Percentiles rank a stretch among this genome's conserved stretches.
Evolutionary conservation across 108 stramenopile species (phyloP).

Genomic region (Fragilaria radians): DNA sequence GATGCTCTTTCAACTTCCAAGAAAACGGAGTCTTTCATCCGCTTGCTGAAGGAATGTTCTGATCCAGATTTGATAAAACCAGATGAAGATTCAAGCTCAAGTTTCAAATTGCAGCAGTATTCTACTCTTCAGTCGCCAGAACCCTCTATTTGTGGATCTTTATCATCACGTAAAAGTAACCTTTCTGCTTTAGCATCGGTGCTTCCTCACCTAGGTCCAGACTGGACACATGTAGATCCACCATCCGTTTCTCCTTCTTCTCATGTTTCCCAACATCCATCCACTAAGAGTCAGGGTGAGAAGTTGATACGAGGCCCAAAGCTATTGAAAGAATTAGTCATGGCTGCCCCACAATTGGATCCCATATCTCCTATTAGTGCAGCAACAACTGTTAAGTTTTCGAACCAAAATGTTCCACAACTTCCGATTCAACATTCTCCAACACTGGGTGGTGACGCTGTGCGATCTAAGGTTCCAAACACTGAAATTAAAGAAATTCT

Average conservation of each 20-base stretch:
- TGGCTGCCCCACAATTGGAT: too few relatives aligned
- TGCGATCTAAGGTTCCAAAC: too few relatives aligned
- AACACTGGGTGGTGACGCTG: too few relatives aligned
- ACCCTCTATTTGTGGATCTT: neutral
- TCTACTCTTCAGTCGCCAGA: constrained; percentile 1
- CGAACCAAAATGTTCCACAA: too few relatives aligned
- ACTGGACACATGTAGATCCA: neutral
- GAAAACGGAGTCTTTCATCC: neutral
- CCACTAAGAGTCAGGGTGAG: neutral
- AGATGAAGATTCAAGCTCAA: too few relatives aligned
- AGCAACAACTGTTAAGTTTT: too few relatives aligned
- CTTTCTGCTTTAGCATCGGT: neutral
- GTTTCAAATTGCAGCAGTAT: too few relatives aligned
- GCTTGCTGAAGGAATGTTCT: neutral
- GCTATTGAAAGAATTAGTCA: too few relatives aligned
- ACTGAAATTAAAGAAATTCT: too few relatives aligned
- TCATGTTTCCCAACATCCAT: neutral
- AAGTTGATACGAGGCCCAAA: neutral
- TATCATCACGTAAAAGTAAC: neutral
- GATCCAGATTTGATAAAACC: neutral
- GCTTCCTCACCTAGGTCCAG: neutral
- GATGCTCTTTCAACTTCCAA: neutral
- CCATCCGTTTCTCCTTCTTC: neutral
- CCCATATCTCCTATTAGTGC: too few relatives aligned
- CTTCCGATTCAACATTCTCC: too few relatives aligned